A percentile compares a stretch with the other conserved stretches of the same genome.
These are phyloP conservation scores for Fraxinus platypoda DNA, from an alignment of 305 asterid genomes.

Conservation along the genomic window DNA sequence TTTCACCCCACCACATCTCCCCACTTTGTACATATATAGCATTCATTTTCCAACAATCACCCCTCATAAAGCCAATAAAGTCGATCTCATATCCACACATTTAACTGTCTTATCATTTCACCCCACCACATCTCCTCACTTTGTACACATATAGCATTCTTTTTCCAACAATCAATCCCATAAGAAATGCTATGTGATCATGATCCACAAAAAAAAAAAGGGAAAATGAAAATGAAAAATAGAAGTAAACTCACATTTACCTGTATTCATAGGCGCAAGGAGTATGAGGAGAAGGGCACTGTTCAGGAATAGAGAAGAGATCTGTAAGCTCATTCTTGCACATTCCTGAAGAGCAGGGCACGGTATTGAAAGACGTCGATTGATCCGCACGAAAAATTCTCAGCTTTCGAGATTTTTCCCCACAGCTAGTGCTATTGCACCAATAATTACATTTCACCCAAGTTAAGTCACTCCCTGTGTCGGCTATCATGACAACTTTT, in stretches of 20 bases:
- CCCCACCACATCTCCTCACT: not conserved
- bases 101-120: not conserved
- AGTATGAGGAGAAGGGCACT: conserved; percentile 38
- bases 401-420: not conserved
- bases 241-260: conserved; percentile 9
- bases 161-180: not conserved
- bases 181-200: not conserved
- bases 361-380: conserved; percentile 41
- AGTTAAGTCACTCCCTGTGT: conserved; percentile 58
- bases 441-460: conserved; percentile 47
- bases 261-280: conserved; percentile 59
- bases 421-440: conserved; percentile 28
- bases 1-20: not conserved
- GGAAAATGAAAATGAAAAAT: too few relatives aligned
- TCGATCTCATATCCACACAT: not conserved
- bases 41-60: not conserved
- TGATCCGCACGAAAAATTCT: conserved; percentile 38
- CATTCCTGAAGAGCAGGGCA: conserved; percentile 45
- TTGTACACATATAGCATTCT: not conserved
- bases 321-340: conserved; percentile 38
- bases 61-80: not conserved
- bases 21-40: not conserved
- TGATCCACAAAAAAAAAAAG: not conserved
- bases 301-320: conserved; percentile 37
- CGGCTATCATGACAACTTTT: conserved; percentile 39